Evolutionary conservation across 495 filamentous ascomycete species (phyloP).

Genomic region (Aspergillus incahuasiensis): DNA sequence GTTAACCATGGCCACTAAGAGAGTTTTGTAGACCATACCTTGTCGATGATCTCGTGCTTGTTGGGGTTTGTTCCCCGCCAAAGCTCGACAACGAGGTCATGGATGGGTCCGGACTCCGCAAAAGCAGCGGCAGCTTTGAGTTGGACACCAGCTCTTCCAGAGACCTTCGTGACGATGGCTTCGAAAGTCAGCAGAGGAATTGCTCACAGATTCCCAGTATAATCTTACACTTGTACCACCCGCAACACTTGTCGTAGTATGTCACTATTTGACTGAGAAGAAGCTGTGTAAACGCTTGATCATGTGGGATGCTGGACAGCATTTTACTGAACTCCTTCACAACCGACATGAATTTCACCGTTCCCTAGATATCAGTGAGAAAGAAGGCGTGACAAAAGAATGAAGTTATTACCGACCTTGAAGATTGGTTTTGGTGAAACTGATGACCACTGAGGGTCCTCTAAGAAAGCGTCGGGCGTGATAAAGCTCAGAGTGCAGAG

Average conservation of each 20-base stretch:
- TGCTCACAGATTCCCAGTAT: neutral
- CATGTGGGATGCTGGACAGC: slow-evolving; percentile 91
- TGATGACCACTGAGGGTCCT: slow-evolving; percentile 75
- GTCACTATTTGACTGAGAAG: slow-evolving; percentile 84
- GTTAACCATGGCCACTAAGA: neutral
- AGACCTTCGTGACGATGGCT: slow-evolving; percentile 44
- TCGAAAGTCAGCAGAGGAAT: neutral
- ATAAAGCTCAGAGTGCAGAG: slow-evolving; percentile 76
- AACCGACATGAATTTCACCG: slow-evolving; percentile 78
- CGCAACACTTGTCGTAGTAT: slow-evolving; percentile 86
- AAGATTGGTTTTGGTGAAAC: slow-evolving; percentile 82
- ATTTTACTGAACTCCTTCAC: slow-evolving; percentile 89
- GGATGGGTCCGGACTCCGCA: slow-evolving; percentile 64
- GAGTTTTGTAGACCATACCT: slow-evolving; percentile 28
- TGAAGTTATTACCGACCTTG: slow-evolving; percentile 42
- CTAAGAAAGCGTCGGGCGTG: slow-evolving; percentile 79
- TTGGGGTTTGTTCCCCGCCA: slow-evolving; percentile 42
- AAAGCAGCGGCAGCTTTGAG: slow-evolving; percentile 70
- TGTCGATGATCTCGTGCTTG: slow-evolving; percentile 37
- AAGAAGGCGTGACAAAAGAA: neutral
- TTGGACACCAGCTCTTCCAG: slow-evolving; percentile 34
- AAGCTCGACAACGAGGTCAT: slow-evolving; percentile 58
- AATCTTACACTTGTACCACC: slow-evolving; percentile 72
- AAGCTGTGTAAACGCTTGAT: slow-evolving; percentile 88
- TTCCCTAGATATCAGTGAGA: slow-evolving; percentile 49